Base-by-base conservation (phyloP, 2,329 filamentous ascomycete species). In the Penicillium sp. region DNA sequence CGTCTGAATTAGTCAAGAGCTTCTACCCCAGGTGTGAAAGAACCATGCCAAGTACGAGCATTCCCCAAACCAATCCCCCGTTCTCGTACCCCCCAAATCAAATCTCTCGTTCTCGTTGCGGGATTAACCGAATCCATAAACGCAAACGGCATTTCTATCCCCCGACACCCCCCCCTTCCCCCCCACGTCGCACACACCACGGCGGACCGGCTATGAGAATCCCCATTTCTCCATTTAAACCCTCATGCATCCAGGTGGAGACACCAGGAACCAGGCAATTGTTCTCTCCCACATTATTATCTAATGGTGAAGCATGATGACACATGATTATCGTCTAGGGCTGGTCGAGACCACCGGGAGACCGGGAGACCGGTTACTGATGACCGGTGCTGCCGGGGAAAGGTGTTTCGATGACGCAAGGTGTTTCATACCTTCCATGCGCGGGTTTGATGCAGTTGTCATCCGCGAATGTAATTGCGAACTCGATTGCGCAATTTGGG, bases 281-380 rank as follows among this genome's bases (percentile, higher is more conserved):
- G 31, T 43, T 43, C 21, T 18, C 24, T 38, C 26, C 34, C 33
- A 45, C 41, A 3, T 36, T 54, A 60, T 62, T 63, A 63, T 49
- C 51, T 60, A 62, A 63, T 63, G 51, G 53, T 44, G 42, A 49
- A 42, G 39, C 38, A 41, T 13, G 38, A 60, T 63, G 59, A 62
- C 60, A 63, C 60, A 63, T 61, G 45, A 62, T 52, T 54, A 57
- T 49, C 53, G 23, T 3, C 15, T 15, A 21, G 23, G 23, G 44
- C 36, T 21, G 59, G 59, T 56, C 60, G 49, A 43, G 60, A 59
- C 57, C 51, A 43, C 47, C 53, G 42, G 47, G 18, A 21, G 18
- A 2, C 18, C 18, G 18, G 18, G 18, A 21, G 18, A 42, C 53
- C 47, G 49, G 50, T 36, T 49, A 47, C 46, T 28, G 49, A 42